Evolutionary conservation across 2,329 filamentous ascomycete species (phyloP).

Genomic region (Immersiporthe knoxdaviesiana): DNA sequence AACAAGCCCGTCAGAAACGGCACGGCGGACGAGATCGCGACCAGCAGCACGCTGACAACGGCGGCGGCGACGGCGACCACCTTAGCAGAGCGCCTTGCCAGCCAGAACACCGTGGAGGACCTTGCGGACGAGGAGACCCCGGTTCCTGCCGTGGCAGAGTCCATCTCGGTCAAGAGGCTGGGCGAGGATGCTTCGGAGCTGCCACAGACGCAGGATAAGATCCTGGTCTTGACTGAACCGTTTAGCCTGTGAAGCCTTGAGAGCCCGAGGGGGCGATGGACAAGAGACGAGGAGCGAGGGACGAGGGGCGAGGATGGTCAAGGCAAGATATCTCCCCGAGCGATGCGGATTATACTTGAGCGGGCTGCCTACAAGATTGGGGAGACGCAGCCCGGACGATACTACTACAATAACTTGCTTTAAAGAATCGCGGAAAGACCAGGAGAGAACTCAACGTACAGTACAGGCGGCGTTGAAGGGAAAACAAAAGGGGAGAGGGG

Average conservation of each 20-base stretch:
- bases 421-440: not conserved
- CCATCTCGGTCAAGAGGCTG: slow-evolving; percentile 28
- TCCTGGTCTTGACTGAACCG: not conserved
- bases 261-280: not conserved
- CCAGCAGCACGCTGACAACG: not conserved
- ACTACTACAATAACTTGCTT: not conserved
- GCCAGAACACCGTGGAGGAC: slow-evolving; percentile 17
- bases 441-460: not conserved
- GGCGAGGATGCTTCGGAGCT: slow-evolving; percentile 20
- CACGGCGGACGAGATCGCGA: slow-evolving; percentile 2
- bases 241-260: not conserved
- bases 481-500: too few relatives aligned
- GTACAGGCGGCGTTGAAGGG: not conserved
- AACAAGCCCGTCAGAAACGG: slow-evolving; percentile 1
- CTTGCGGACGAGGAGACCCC: slow-evolving; percentile 1
- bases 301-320: too few relatives aligned
- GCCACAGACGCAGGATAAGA: slow-evolving; percentile 24
- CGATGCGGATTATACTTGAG: not conserved
- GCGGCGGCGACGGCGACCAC: slow-evolving; percentile 23
- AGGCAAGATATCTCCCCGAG: too few relatives aligned
- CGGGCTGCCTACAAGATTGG: not conserved
- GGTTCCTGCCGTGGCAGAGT: slow-evolving; percentile 12
- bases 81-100: slow-evolving; percentile 10
- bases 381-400: not conserved
- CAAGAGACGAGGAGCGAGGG: too few relatives aligned